Conservation (phyloP, 1,139 yeast species). For the Blastobotrys aristatus region DNA sequence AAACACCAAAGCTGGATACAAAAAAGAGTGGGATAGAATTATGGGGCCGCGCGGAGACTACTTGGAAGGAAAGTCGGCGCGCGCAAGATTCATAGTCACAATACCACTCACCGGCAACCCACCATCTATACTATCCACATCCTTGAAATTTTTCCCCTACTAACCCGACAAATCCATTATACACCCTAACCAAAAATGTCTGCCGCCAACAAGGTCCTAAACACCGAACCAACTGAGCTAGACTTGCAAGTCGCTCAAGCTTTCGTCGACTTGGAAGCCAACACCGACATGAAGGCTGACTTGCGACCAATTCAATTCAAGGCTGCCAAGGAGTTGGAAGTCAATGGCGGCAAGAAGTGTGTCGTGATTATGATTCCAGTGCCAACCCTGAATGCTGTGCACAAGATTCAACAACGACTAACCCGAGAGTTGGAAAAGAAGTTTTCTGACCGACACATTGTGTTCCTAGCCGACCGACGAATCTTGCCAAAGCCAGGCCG, state of each 20-base stretch:
- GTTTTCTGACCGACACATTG: conserved; percentile 99
- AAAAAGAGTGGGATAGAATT: no score
- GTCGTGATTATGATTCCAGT: conserved; percentile 97
- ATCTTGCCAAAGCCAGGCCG: conserved; percentile 88
- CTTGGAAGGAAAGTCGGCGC: no score
- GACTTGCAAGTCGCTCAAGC: conserved; percentile 99
- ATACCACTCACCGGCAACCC: no score
- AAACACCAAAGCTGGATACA: no score
- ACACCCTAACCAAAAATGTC: no score
- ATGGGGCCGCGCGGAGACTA: no score
- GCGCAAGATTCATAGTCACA: no score
- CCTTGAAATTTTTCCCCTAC: no score
- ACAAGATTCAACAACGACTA: conserved; percentile 87
- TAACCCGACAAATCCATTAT: no score
- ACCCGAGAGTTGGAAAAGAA: conserved; percentile 99
- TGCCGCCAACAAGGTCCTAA: conserved; percentile 89
- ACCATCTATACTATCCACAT: no score
- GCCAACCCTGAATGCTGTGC: conserved; percentile 89
- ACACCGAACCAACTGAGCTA: conserved; percentile 78
- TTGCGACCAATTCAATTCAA: conserved; percentile 98
- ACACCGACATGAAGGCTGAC: conserved; percentile 96
- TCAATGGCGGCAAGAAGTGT: conserved; percentile 98
- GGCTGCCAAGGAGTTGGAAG: conserved; percentile 96
- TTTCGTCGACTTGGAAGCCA: conserved; percentile 91
- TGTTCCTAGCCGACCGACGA: conserved; percentile 99